Evolutionary conservation across 441 rosid genomes (phyloP).

Genomic region (Sinapis alba): DNA sequence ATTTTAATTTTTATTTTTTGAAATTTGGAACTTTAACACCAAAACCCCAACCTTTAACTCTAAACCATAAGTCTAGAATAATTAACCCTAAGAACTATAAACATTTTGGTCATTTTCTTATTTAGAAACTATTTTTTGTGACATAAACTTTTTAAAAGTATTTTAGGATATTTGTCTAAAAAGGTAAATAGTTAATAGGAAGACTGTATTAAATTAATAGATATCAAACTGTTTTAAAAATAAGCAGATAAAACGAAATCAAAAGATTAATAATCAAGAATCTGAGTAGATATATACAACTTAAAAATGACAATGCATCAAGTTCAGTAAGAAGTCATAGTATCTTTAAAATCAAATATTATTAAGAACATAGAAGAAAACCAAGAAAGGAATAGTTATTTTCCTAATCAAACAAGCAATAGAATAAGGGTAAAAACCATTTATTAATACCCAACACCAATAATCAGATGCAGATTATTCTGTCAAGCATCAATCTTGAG

Average conservation of each 20-base stretch:
- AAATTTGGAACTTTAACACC: too few relatives aligned
- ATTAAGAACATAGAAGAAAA: background rate
- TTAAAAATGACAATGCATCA: slow-evolving; percentile 6
- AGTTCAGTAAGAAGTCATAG: background rate
- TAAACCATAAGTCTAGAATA: too few relatives aligned
- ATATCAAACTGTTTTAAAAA: background rate
- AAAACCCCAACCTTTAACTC: too few relatives aligned
- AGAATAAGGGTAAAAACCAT: background rate
- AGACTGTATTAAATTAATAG: background rate
- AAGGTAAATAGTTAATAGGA: too few relatives aligned
- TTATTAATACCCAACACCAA: slow-evolving; percentile 1
- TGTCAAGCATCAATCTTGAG: slow-evolving; percentile 39
- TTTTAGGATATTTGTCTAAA: too few relatives aligned
- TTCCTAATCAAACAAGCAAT: slow-evolving; percentile 11
- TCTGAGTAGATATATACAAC: slow-evolving; percentile 8
- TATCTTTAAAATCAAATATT: background rate
- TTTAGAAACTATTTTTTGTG: too few relatives aligned
- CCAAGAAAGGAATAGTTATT: background rate
- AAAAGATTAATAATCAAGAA: background rate
- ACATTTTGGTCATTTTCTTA: too few relatives aligned
- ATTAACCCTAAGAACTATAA: too few relatives aligned
- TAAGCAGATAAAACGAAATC: background rate
- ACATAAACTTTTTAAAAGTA: too few relatives aligned
- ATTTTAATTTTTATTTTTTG: too few relatives aligned
- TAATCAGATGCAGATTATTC: background rate